A percentile compares a stretch with the other conserved stretches of the same genome.
These are phyloP conservation scores for Euphorbia schlechtendalii DNA, from an alignment of 441 rosid species.

Conservation along the genomic window DNA sequence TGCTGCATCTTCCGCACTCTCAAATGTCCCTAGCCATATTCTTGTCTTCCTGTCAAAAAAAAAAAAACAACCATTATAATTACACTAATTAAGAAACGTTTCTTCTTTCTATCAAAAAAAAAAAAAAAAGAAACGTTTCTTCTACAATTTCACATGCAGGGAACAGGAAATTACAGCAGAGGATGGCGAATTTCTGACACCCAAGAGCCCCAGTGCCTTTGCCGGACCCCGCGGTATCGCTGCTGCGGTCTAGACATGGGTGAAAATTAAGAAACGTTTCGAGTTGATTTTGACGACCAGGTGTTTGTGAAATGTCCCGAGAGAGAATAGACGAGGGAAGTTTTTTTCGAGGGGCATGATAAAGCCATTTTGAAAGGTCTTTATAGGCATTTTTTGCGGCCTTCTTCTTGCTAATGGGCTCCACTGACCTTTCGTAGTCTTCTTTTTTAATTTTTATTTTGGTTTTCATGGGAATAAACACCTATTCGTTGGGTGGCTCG, in stretches of 20 bases:
- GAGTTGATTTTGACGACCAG: not conserved
- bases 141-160: not conserved
- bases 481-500: no score
- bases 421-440: conserved; percentile 8
- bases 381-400: conserved; percentile 37
- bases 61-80: no score
- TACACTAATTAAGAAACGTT: no score
- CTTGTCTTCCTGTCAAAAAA: conserved; percentile 53
- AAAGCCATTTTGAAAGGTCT: conserved; percentile 7
- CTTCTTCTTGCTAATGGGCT: conserved; percentile 17
- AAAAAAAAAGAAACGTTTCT: conserved; percentile 1
- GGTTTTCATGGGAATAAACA: no score
- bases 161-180: conserved; percentile 43
- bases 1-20: conserved; percentile 70
- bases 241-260: conserved; percentile 75
- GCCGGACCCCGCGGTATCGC: conserved; percentile 91
- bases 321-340: not conserved
- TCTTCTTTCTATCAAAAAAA: no score
- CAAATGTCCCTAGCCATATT: conserved; percentile 76
- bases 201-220: conserved; percentile 99
- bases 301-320: conserved; percentile 26
- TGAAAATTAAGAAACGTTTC: conserved; percentile 13
- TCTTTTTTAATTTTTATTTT: conserved; percentile 6
- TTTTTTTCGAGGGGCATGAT: no score
- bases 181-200: conserved; percentile 99